Base-by-base conservation (phyloP, 768 basidiomycete genomes). In the Kwoniella europaea region DNA sequence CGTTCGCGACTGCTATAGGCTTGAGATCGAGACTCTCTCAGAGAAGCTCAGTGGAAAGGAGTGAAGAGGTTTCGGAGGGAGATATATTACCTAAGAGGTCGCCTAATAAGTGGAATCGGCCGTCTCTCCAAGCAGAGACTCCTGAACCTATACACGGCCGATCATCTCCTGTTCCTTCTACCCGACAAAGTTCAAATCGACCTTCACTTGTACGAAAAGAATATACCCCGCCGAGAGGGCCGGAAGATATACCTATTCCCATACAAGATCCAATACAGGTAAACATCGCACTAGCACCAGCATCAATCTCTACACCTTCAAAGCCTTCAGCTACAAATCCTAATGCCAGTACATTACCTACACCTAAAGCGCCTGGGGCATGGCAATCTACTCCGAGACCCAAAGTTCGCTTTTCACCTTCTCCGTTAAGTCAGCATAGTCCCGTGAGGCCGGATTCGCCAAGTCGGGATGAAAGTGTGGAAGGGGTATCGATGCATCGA, bases 331-430 rank as follows among this genome's bases (percentile, higher is more conserved):
- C 4, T 35, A 9, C 35, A 35, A 58, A 57, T 29, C 41, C 50
- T 24, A 56, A 68, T 52, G 7, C 44, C 6, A 64, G 53, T 27
- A 53, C 53, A 2, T 9, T 58, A 10, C 66, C 63, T 15, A 72
- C 71, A 12, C 72, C 72, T 1, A 73, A 69, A 67, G 68, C 72
- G 22, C 72, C 72, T 9, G 72, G 72, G 13, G 72, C 67, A 43
- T 77, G 73, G 73, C 46, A 70, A 60, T 59, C 63, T 10, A 58
- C 43, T 3, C 41, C 65, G 9, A 69, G 67, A 35, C 35, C 60
- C 3, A 71, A 68, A 65, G 73, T 76, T 16, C 70, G 75, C 7
- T 76, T 76, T 24, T 59, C n/a, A 4, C 65, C 65, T 59, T 74
- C 74, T 2, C 75, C 75, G 0, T 42, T 74, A 12, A 29, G 70